These are phyloP conservation scores for Boletus pseudopeckii DNA, from an alignment of 768 basidiomycete species.

Conservation along the genomic window DNA sequence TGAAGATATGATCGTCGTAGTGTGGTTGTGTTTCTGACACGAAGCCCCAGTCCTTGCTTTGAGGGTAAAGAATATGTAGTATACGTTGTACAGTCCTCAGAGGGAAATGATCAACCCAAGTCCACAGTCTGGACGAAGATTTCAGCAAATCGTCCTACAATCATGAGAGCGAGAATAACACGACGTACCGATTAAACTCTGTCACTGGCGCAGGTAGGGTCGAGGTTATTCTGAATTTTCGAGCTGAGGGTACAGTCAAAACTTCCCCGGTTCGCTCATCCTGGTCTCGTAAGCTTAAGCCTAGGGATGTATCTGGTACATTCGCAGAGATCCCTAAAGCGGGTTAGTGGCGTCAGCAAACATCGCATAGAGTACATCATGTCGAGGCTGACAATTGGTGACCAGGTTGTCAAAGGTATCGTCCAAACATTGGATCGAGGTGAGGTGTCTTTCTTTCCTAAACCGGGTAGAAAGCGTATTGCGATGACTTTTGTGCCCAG, in stretches of 20 bases:
- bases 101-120: constrained; percentile 34
- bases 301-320: constrained; percentile 28
- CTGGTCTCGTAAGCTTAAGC: constrained; percentile 21
- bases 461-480: constrained; percentile 34
- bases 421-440: constrained; percentile 26
- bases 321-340: constrained; percentile 26
- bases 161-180: neutral
- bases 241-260: constrained; percentile 32
- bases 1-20: constrained; percentile 40
- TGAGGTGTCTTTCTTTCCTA: constrained; percentile 31
- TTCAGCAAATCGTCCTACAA: neutral
- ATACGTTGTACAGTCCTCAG: constrained; percentile 34
- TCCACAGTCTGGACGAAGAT: constrained; percentile 21
- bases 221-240: constrained; percentile 25
- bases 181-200: constrained; percentile 30
- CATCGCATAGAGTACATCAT: neutral
- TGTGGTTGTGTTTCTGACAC: constrained; percentile 32
- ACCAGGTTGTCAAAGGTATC: constrained; percentile 29
- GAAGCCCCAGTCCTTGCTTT: constrained; percentile 43
- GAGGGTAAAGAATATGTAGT: constrained; percentile 44
- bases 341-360: constrained; percentile 1
- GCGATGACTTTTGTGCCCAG: constrained; percentile 35
- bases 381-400: constrained; percentile 25
- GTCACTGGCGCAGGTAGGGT: constrained; percentile 30
- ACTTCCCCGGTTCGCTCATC: constrained; percentile 28